A percentile compares a stretch with the other conserved stretches of the same genome.
Evolutionary conservation across 2,329 filamentous ascomycete genomes (phyloP).

Genomic region (Colletotrichum acutatum): DNA sequence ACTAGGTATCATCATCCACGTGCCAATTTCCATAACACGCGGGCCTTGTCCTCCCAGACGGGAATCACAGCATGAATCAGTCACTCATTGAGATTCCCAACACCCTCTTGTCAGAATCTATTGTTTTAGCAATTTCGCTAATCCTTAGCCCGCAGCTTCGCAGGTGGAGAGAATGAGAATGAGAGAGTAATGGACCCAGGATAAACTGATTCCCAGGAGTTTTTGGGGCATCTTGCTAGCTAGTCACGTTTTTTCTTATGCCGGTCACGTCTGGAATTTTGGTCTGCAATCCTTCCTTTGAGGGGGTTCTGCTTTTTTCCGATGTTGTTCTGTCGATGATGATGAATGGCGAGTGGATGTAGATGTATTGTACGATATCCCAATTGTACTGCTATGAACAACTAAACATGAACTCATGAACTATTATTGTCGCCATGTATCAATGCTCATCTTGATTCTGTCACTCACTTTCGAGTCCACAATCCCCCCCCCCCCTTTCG

Average conservation of each 20-base stretch:
- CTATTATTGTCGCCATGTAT: too few species aligned
- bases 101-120: background rate
- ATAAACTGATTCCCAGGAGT: background rate
- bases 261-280: background rate
- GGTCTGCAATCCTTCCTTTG: background rate
- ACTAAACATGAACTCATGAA: background rate
- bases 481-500: too few species aligned
- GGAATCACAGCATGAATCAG: background rate
- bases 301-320: too few species aligned
- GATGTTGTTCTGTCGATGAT: background rate
- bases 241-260: background rate
- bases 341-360: background rate
- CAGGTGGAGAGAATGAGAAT: background rate
- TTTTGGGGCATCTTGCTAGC: background rate
- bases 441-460: too few species aligned
- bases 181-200: background rate
- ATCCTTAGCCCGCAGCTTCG: background rate
- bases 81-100: background rate
- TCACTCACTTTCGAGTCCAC: too few species aligned
- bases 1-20: background rate
- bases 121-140: background rate
- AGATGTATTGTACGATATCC: background rate
- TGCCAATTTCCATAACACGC: background rate
- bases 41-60: background rate
- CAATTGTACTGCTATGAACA: background rate